phyloP scores from a whole-genome alignment of 2,329 filamentous ascomycete species.

The Coleophoma cylindrospora region DNA sequence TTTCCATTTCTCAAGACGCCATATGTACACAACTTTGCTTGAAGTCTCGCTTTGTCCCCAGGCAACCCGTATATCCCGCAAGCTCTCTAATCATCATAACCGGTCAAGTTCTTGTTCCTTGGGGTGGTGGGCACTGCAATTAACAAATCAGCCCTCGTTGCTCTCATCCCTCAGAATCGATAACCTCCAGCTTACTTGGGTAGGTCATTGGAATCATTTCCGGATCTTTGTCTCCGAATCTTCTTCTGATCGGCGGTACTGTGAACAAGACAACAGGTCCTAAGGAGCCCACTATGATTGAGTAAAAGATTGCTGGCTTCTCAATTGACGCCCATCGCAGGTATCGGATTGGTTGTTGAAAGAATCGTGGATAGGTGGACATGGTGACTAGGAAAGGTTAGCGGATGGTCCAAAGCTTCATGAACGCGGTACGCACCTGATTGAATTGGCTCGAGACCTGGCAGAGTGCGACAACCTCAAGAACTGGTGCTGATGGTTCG shows the following conservation, averaged over 20 bases:
- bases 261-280: slow-evolving; percentile 68
- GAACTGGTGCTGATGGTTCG: too few species aligned
- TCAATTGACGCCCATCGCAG: slow-evolving; percentile 82
- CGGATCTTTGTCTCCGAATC: slow-evolving; percentile 69
- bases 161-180: not conserved
- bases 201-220: slow-evolving; percentile 81
- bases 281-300: slow-evolving; percentile 64
- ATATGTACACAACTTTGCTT: not conserved
- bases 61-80: not conserved
- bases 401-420: not conserved
- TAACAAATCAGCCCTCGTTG: not conserved
- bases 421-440: too few species aligned
- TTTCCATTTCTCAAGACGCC: not conserved
- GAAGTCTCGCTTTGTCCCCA: not conserved
- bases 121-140: slow-evolving; percentile 12
- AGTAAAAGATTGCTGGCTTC: slow-evolving; percentile 89
- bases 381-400: slow-evolving; percentile 39
- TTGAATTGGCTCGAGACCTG: too few species aligned
- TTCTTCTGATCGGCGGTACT: slow-evolving; percentile 68
- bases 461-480: too few species aligned
- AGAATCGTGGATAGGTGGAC: slow-evolving; percentile 72
- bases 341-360: slow-evolving; percentile 77
- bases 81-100: slow-evolving; percentile 47
- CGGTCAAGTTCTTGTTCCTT: slow-evolving; percentile 36
- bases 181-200: slow-evolving; percentile 58